Evolutionary conservation across 176 grass and related monocot genomes (phyloP).

Genomic region (Raddia distichophylla): DNA sequence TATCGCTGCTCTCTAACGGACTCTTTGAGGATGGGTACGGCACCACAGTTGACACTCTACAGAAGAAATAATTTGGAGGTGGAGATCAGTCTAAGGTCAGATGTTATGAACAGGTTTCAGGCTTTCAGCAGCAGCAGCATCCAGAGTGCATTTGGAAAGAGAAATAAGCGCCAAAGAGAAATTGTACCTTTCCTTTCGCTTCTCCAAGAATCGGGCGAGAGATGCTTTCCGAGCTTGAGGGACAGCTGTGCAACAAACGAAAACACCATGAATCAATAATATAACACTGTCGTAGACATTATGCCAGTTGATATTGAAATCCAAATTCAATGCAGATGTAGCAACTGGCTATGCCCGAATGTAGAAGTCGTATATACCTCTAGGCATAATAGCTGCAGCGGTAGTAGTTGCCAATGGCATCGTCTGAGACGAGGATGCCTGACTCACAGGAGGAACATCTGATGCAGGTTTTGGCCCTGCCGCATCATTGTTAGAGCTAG

Average conservation of each 20-base stretch:
- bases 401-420: slow-evolving; percentile 37
- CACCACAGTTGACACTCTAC: slow-evolving; percentile 51
- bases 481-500: slow-evolving; percentile 55
- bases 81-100: not conserved
- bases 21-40: slow-evolving; percentile 64
- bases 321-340: not conserved
- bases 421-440: slow-evolving; percentile 37
- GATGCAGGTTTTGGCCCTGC: slow-evolving; percentile 32
- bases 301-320: not conserved
- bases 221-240: slow-evolving; percentile 95
- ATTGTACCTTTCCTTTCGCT: slow-evolving; percentile 80
- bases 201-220: slow-evolving; percentile 85
- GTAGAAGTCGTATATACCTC: slow-evolving; percentile 61
- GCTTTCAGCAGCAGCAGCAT: too few species aligned
- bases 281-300: not conserved
- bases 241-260: slow-evolving; percentile 70
- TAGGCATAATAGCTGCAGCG: slow-evolving; percentile 47
- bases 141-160: slow-evolving; percentile 1
- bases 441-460: slow-evolving; percentile 36
- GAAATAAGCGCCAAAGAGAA: not conserved
- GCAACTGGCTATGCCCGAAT: not conserved
- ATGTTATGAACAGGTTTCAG: not conserved
- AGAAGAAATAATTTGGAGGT: not conserved
- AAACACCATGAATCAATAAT: not conserved
- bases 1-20: slow-evolving; percentile 48